These are phyloP conservation scores for Neckera pumila DNA, from an alignment of 225 moss, liverwort and hornwort genomes.

Conservation along the genomic window DNA sequence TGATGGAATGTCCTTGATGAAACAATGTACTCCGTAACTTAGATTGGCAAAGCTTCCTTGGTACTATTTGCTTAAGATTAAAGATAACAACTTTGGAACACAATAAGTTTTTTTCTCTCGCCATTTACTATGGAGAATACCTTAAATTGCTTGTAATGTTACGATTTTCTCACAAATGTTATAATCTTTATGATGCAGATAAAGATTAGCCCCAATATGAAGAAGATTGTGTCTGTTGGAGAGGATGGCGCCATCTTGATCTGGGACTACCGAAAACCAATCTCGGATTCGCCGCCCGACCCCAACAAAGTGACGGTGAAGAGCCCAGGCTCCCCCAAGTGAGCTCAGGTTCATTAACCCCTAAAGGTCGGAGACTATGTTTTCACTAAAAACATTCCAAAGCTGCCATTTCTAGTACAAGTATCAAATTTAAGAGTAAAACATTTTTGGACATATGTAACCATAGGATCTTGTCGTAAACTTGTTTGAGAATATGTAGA, in stretches of 20 bases:
- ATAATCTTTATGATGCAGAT: conserved; percentile 23
- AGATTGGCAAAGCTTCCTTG: background rate
- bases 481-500: too few relatives aligned
- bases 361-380: too few relatives aligned
- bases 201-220: conserved; percentile 74
- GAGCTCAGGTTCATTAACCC: background rate
- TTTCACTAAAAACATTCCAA: too few relatives aligned
- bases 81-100: background rate
- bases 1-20: background rate
- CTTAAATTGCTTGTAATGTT: background rate
- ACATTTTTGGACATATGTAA: too few relatives aligned
- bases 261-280: conserved; percentile 85
- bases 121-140: background rate
- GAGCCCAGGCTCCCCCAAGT: conserved; percentile 15
- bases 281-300: conserved; percentile 81
- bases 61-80: background rate
- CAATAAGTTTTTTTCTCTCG: too few relatives aligned
- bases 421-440: too few relatives aligned
- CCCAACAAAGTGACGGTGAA: conserved; percentile 38
- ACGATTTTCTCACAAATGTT: background rate
- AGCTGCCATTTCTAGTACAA: too few relatives aligned
- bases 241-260: conserved; percentile 91
- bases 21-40: background rate
- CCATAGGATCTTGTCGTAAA: too few relatives aligned
- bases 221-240: conserved; percentile 84